Evolutionary conservation across 768 basidiomycete species (phyloP), one percentile per base, ranked within the genome.

Genomic region (Tricholoma matsutake): DNA sequence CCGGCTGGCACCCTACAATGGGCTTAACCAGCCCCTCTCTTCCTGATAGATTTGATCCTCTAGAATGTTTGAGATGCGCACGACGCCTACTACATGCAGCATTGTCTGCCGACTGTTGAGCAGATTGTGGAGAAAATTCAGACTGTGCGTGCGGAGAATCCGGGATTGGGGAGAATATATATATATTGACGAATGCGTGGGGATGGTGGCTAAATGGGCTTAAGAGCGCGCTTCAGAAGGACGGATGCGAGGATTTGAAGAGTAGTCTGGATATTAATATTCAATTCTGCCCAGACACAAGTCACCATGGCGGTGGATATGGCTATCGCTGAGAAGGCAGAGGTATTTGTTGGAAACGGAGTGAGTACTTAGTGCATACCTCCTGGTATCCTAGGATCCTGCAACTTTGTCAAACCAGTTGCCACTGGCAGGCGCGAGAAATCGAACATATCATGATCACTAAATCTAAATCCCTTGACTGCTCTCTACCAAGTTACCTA

Each of bases 391-490:
- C 22, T 25, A 25, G 22, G 3, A 25, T 25, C 3, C 51, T 69
- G 25, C 51, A 66, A 35, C 64, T 60, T 32, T 69, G 67, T 60
- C 71, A 73, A 59, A 66, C 70, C 34, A n/a, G n/a, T n/a, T n/a
- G n/a, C n/a, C n/a, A n/a, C n/a, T n/a, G n/a, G n/a, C n/a, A 68
- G 69, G 31, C 71, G 75, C 59, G 64, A 65, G 63, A 77, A 75
- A 52, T 76, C 74, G 22, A 77, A 3, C 84, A 87, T 68, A 79
- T 94, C 45, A 82, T 95, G n/a, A 95, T 81, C 70, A 93, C 95
- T 68, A 83, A 82, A 56, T 69, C 75, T 1, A 75, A 79, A 63
- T 67, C 1, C 31, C 6, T 45, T 28, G 53, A 31, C 7, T 28
- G n/a, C n/a, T 2, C 37, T 14, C 1, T 34, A 34, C 11, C 14